Evolutionary conservation across 164 flowering plant genomes (phyloP), one percentile per base, ranked within the genome.

Genomic region (Magnolia kwangsiensis): DNA sequence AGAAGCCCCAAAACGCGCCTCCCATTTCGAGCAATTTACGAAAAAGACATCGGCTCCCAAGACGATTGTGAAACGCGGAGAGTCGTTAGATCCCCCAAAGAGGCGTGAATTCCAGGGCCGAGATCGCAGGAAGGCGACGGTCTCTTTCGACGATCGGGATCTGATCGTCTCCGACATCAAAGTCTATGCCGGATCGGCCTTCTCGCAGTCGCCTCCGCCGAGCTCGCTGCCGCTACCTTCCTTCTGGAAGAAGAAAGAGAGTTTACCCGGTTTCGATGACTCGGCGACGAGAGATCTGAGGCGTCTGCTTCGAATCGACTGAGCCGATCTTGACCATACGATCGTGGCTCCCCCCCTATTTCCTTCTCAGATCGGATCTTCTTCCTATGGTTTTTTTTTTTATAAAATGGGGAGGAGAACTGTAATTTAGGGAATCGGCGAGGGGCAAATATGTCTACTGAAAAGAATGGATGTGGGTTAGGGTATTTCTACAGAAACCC

Each of bases 141-240:
- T 58, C 61, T 11, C 10, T 27, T 16, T 58, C 16, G 24, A 21
- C 31, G 58, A 31, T 4, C 74, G 49, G 8, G 79, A 75, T 75
- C 71, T 81, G 59, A 50, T 72, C 16, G 76, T n/a, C 80, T 83
- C 4, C 45, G 49, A 23, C 37, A 3, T 5, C 14, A 21, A 55
- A 50, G 65, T 75, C 23, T 92, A 89, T 71, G 93, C 97, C 2
- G 97, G 97, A 5, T 76, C 92, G 19, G 89, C 85, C 24, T 82
- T 84, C 20, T 58, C 79, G 0, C 67, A 78, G 2, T 90, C 97
- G 0, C 97, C 97, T 0, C 88, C 91, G 0, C 97, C 97, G 18
- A 82, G 87, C 19, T 77, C 90, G 0, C 79, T 92, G 8, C 97
- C 97, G 10, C 16, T 91, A 14, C 96, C 96, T 1, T 82, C 81